Conservation (phyloP, 306 rosid species). For the Begonia peltatifolia region DNA sequence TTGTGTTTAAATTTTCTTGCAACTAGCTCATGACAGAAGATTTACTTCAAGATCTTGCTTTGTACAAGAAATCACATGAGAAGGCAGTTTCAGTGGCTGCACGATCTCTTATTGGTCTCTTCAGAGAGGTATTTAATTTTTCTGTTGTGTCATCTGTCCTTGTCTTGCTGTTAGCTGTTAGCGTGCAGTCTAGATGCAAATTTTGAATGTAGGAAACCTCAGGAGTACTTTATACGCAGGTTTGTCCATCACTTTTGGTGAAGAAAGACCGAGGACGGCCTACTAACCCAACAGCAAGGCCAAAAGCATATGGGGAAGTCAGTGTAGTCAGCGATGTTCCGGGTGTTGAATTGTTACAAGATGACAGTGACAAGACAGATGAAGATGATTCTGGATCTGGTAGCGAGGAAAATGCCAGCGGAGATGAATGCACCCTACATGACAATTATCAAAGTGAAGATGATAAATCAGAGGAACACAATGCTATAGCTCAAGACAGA, state of each 20-base stretch:
- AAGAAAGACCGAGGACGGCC: slow-evolving; percentile 94
- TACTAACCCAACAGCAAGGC: slow-evolving; percentile 48
- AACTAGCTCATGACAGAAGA: slow-evolving; percentile 82
- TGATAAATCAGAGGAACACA: slow-evolving; percentile 20
- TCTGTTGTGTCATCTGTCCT: slow-evolving; percentile 3
- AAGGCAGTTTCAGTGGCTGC: slow-evolving; percentile 84
- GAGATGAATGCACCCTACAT: slow-evolving; percentile 23
- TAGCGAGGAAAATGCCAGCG: slow-evolving; percentile 37
- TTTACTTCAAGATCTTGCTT: slow-evolving; percentile 81
- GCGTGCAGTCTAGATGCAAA: background rate
- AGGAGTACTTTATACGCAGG: slow-evolving; percentile 29
- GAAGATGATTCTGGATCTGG: slow-evolving; percentile 16
- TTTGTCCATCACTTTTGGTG: slow-evolving; percentile 73
- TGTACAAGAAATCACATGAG: slow-evolving; percentile 88
- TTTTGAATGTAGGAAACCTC: background rate
- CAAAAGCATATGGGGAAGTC: slow-evolving; percentile 76
- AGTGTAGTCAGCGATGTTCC: slow-evolving; percentile 44
- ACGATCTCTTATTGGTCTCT: slow-evolving; percentile 69
- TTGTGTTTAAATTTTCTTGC: slow-evolving; percentile 13
- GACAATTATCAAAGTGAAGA: slow-evolving; percentile 27
- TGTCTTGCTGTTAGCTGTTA: background rate
- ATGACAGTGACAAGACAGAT: slow-evolving; percentile 23
- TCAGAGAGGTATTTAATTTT: slow-evolving; percentile 49
- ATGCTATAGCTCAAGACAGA: slow-evolving; percentile 22
- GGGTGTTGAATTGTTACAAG: slow-evolving; percentile 53